Evolutionary conservation across 192 early-diverging fungal species (phyloP).

Genomic region (Radiomyces spectabilis): DNA sequence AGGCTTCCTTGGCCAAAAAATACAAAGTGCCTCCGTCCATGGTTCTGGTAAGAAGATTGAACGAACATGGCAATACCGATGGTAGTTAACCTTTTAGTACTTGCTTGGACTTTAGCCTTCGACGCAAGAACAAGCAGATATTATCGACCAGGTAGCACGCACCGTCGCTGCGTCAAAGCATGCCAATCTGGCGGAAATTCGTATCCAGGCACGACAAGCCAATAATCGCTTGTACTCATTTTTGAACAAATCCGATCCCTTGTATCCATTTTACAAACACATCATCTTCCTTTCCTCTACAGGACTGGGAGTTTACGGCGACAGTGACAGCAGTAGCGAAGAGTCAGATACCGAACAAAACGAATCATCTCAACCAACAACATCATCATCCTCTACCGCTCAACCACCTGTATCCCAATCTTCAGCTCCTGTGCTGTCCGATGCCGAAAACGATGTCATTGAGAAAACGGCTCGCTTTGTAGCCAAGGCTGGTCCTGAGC

Average conservation of each 20-base stretch:
- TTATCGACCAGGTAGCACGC: constrained; percentile 64
- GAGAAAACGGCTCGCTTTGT: constrained; percentile 35
- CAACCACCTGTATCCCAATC: background rate
- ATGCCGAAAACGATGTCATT: constrained; percentile 18
- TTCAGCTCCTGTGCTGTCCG: background rate
- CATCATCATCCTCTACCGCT: background rate
- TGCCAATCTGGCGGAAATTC: constrained; percentile 48
- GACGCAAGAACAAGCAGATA: constrained; percentile 47
- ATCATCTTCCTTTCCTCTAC: constrained; percentile 52
- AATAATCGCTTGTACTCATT: constrained; percentile 68
- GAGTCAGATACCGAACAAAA: constrained; percentile 9
- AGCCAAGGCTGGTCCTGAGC: constrained; percentile 26
- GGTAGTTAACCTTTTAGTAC: no score
- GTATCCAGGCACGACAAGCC: constrained; percentile 67
- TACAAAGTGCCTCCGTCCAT: constrained; percentile 45
- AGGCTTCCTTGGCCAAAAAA: constrained; percentile 23
- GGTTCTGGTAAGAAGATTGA: constrained; percentile 24
- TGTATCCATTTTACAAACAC: constrained; percentile 71
- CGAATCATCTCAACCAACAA: background rate
- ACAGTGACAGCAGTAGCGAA: constrained; percentile 14
- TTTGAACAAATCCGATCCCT: constrained; percentile 40
- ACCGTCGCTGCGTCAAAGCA: constrained; percentile 37
- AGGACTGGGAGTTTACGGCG: constrained; percentile 48
- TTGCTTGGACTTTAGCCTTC: no score
- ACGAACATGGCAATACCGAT: background rate